These are phyloP conservation scores for Komagataella kurtzmanii DNA, from an alignment of 805 yeast species.

Conservation along the genomic window DNA sequence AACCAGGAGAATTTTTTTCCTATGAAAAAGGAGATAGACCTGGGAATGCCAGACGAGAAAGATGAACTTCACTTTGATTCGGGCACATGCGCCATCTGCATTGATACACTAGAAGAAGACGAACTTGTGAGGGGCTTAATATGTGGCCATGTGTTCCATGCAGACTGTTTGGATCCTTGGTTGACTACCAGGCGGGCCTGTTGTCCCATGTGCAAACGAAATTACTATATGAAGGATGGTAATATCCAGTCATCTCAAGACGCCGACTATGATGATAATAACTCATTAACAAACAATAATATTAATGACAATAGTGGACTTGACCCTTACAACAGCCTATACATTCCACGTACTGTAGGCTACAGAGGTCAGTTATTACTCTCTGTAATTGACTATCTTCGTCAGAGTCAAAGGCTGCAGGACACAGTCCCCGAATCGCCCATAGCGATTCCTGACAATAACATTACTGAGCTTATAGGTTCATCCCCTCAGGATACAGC, in stretches of 20 bases:
- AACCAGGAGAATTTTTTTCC: neutral
- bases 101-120: slow-evolving; percentile 48
- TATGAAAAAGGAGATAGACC: neutral
- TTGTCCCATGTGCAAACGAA: slow-evolving; percentile 76
- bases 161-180: slow-evolving; percentile 76
- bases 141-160: slow-evolving; percentile 78
- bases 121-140: slow-evolving; percentile 60
- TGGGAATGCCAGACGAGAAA: slow-evolving; percentile 2
- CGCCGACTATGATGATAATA: slow-evolving; percentile 9
- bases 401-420: neutral
- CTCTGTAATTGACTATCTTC: slow-evolving; percentile 8
- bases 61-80: slow-evolving; percentile 38
- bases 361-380: slow-evolving; percentile 14
- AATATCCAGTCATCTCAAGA: slow-evolving; percentile 1
- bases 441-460: neutral
- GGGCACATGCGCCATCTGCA: slow-evolving; percentile 69
- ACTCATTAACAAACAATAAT: neutral
- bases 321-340: slow-evolving; percentile 8
- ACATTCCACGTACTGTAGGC: slow-evolving; percentile 12
- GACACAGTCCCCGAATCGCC: neutral
- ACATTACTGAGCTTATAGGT: neutral
- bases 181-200: slow-evolving; percentile 59
- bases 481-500: neutral
- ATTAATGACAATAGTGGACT: neutral
- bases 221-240: slow-evolving; percentile 33